Conservation (phyloP, 1,284 basidiomycete genomes). For the Apiotrichum porosum region DNA sequence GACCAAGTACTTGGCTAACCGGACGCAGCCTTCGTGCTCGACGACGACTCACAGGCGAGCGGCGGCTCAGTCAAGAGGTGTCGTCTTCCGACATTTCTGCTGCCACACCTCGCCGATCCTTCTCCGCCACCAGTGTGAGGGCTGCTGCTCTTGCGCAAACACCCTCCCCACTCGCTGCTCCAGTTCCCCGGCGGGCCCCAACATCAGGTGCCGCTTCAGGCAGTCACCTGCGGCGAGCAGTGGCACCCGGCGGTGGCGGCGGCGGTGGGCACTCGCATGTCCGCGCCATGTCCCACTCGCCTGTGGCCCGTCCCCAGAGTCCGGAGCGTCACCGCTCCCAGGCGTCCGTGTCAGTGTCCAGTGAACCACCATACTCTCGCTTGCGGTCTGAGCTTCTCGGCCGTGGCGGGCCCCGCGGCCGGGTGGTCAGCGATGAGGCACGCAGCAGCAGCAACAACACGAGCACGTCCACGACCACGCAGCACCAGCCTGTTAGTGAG, state of each 20-base stretch:
- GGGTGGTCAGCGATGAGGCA: conserved; percentile 8
- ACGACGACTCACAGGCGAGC: conserved; percentile 7
- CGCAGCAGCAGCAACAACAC: neutral
- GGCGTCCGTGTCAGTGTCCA: conserved; percentile 19
- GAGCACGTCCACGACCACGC: too few species aligned
- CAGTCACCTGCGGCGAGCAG: too few species aligned
- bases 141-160: too few species aligned
- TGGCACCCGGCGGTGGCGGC: neutral
- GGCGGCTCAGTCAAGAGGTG: neutral
- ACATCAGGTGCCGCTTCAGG: too few species aligned
- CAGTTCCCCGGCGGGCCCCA: too few species aligned
- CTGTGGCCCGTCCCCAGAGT: neutral
- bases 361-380: conserved; percentile 39
- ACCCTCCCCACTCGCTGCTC: too few species aligned
- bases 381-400: conserved; percentile 28
- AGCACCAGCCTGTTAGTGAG: neutral
- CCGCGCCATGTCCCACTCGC: neutral
- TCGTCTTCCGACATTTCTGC: neutral
- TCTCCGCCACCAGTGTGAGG: too few species aligned
- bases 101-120: too few species aligned
- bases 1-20: too few species aligned
- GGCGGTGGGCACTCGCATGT: neutral
- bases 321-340: neutral
- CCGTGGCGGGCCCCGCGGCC: neutral
- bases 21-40: conserved; percentile 16